Conservation (phyloP, 495 filamentous ascomycete genomes). For the Copromyces sp. region DNA sequence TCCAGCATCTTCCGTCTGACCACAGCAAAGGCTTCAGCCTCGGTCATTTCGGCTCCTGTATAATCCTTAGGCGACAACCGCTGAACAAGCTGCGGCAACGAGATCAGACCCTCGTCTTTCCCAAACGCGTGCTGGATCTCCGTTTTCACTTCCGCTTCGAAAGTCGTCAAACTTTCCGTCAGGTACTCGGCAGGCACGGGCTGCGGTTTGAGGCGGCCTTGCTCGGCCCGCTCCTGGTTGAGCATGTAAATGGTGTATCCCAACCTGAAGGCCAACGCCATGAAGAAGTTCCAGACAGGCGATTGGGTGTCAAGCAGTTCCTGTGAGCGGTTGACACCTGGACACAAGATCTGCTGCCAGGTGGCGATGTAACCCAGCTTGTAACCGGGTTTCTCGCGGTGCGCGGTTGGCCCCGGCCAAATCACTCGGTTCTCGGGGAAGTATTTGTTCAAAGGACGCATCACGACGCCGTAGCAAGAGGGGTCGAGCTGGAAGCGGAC, state of each 20-base stretch:
- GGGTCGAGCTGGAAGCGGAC: conserved; percentile 14
- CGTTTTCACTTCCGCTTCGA: background rate
- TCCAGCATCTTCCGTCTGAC: conserved; percentile 15
- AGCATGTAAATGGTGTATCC: conserved; percentile 13
- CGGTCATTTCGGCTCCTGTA: background rate
- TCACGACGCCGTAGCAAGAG: conserved; percentile 17
- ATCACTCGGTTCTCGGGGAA: conserved; percentile 20
- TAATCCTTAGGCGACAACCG: background rate
- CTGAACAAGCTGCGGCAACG: conserved; percentile 1
- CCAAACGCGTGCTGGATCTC: background rate
- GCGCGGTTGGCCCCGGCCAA: background rate
- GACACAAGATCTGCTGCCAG: conserved; percentile 4
- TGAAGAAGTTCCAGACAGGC: conserved; percentile 14
- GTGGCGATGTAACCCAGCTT: background rate
- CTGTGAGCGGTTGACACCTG: background rate
- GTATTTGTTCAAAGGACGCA: conserved; percentile 6
- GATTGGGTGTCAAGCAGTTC: background rate
- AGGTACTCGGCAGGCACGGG: background rate
- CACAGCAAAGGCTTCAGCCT: background rate
- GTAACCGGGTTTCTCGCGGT: background rate
- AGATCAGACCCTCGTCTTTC: background rate
- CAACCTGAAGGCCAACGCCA: conserved; percentile 14
- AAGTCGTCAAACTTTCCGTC: background rate
- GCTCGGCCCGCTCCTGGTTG: background rate
- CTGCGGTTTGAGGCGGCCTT: background rate